Conservation (phyloP, 306 rosid genomes). For the Cicer judaicum region DNA sequence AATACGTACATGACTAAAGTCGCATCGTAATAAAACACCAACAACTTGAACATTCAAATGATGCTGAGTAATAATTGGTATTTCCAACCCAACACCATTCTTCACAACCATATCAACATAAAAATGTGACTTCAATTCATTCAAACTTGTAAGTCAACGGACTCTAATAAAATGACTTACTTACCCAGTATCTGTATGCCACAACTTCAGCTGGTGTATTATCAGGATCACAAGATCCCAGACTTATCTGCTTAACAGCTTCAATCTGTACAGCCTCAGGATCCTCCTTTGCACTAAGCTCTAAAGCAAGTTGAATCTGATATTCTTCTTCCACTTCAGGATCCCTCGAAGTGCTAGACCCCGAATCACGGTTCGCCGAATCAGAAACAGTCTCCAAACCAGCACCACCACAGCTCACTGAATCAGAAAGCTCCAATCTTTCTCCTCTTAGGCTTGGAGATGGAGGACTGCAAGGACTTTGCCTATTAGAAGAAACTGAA, state of each 20-base stretch:
- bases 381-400: slow-evolving; percentile 67
- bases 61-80: slow-evolving; percentile 29
- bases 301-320: slow-evolving; percentile 95
- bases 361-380: slow-evolving; percentile 65
- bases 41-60: slow-evolving; percentile 4
- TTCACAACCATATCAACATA: slow-evolving; percentile 25
- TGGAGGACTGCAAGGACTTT: slow-evolving; percentile 59
- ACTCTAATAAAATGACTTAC: slow-evolving; percentile 43
- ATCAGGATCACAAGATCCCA: slow-evolving; percentile 89
- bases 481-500: slow-evolving; percentile 73
- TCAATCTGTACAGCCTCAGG: slow-evolving; percentile 99
- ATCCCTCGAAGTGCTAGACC: slow-evolving; percentile 81
- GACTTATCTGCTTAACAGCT: slow-evolving; percentile 97
- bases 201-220: slow-evolving; percentile 94
- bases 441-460: slow-evolving; percentile 63
- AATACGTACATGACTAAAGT: background rate
- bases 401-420: slow-evolving; percentile 52
- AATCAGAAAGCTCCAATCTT: slow-evolving; percentile 64
- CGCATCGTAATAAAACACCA: background rate
- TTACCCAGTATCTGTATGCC: slow-evolving; percentile 96
- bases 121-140: slow-evolving; percentile 39
- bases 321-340: slow-evolving; percentile 92
- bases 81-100: slow-evolving; percentile 44
- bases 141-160: slow-evolving; percentile 39
- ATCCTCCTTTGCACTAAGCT: slow-evolving; percentile 95